phyloP scores from a whole-genome alignment of 345 rosid genomes.

The Salix dunnii region DNA sequence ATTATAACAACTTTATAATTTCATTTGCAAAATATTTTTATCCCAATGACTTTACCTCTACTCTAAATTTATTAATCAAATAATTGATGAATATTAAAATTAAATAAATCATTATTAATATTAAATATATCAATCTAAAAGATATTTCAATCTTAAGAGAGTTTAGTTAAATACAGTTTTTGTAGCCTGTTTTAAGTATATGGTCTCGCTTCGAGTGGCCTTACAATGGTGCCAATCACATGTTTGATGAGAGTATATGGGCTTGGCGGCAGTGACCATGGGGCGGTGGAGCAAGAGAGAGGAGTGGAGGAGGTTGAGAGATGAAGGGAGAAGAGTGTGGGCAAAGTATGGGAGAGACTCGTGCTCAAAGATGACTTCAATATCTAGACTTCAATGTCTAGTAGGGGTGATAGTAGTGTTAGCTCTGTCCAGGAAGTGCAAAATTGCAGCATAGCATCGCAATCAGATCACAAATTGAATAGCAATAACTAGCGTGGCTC shows the following conservation, averaged over 20 bases:
- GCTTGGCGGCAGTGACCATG: conserved; percentile 55
- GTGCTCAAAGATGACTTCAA: too few relatives aligned
- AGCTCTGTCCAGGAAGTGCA: too few relatives aligned
- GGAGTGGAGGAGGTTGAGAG: conserved; percentile 2
- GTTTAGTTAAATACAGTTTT: too few relatives aligned
- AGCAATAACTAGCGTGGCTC: background rate
- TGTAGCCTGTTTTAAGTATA: conserved; percentile 75
- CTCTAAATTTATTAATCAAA: too few relatives aligned
- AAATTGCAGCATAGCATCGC: background rate
- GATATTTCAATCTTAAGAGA: too few relatives aligned
- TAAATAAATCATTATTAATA: too few relatives aligned
- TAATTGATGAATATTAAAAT: too few relatives aligned
- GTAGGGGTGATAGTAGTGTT: background rate
- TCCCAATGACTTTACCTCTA: too few relatives aligned
- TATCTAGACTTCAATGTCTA: background rate
- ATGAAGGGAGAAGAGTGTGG: conserved; percentile 16
- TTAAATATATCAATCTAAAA: background rate
- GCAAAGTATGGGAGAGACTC: too few relatives aligned
- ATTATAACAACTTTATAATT: too few relatives aligned
- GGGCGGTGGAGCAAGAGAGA: conserved; percentile 34
- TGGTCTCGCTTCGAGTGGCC: conserved; percentile 81
- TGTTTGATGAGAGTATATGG: conserved; percentile 50
- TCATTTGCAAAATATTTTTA: too few relatives aligned
- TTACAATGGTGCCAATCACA: conserved; percentile 85
- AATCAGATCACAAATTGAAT: background rate